A percentile compares a stretch with the other conserved stretches of the same genome.
Conservation (phyloP, 106 monocot species). For the Xerophyta viscosa region DNA sequence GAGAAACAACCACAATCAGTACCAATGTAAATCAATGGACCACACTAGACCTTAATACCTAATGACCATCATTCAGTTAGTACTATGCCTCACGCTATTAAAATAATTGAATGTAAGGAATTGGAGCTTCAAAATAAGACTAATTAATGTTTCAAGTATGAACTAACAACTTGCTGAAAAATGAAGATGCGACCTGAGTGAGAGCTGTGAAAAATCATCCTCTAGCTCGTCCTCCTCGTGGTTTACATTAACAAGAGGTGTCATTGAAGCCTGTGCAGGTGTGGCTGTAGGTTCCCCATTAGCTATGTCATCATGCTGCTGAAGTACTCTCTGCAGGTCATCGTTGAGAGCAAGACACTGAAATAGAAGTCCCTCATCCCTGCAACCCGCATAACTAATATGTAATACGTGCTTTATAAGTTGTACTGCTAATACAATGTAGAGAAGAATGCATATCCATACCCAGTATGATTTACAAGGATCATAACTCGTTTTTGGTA, state of each 20-base stretch:
- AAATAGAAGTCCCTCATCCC: conserved; percentile 76
- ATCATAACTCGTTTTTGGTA: conserved; percentile 63
- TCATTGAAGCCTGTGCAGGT: conserved; percentile 5
- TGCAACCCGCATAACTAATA: too few relatives aligned
- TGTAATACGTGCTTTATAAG: too few relatives aligned
- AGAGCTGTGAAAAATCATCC: conserved; percentile 68
- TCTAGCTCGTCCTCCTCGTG: conserved; percentile 83
- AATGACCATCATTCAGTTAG: too few relatives aligned
- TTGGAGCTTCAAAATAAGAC: too few relatives aligned
- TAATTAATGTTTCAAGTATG: too few relatives aligned
- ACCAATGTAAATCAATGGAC: too few relatives aligned
- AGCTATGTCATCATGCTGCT: conserved; percentile 65
- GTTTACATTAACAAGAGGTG: conserved; percentile 58
- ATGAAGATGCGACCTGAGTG: conserved; percentile 44
- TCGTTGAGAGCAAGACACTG: conserved; percentile 77
- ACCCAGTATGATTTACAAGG: conserved; percentile 82
- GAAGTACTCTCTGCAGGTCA: conserved; percentile 73
- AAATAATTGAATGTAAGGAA: too few relatives aligned
- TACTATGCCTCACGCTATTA: too few relatives aligned
- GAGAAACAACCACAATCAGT: too few relatives aligned
- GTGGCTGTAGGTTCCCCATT: conserved; percentile 27
- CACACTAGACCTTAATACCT: too few relatives aligned
- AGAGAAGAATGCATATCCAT: conserved; percentile 8
- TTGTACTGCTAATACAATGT: too few relatives aligned
- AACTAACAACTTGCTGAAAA: too few relatives aligned